Evolutionary conservation across 495 filamentous ascomycete species (phyloP), one percentile per base, ranked within the genome.

Genomic region (Penicillium coprophilum): DNA sequence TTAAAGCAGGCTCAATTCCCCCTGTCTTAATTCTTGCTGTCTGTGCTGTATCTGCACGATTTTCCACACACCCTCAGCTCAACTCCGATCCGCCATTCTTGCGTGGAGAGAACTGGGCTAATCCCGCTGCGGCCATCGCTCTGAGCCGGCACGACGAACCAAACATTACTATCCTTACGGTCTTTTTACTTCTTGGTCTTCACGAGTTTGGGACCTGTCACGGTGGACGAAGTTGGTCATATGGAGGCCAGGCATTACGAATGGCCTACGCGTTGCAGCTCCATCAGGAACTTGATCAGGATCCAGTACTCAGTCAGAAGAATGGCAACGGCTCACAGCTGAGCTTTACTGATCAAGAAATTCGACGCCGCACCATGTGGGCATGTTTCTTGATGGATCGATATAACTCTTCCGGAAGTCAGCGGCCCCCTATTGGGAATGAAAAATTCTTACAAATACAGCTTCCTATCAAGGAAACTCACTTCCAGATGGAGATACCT

Each of bases 161-260:
- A 0, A 98, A 96, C 63, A 96, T 98, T 50, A 96, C 92, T 3
- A 96, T 94, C 27, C 74, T 98, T 28, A 96, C 91, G 13, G 91
- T 91, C 20, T 85, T 96, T 51, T 64, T 97, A 17, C 83, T 97
- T 15, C 79, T 98, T 45, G 91, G 92, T 13, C 76, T 98, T 46
- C 94, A 98, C 65, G 92, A 96, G 64, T 96, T 98, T 62, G 94
- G 94, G 28, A 97, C 94, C 41, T 97, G 94, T 67, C 92, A 97
- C 68, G 94, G 94, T 57, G 93, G 94, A 11, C 81, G 92, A 56
- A 96, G 91, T 65, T 98, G 94, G 94, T 90, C 94, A 47, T 82
- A 96, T 60, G 91, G 91, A 36, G 94, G 94, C 2, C 92, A 96
- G 75, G 94, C 94, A 20, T 90, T 94, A 64, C 81, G 94, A 40